Evolutionary conservation across 495 filamentous ascomycete species (phyloP).

Genomic region (Pseudoneurospora amorphoporcata): DNA sequence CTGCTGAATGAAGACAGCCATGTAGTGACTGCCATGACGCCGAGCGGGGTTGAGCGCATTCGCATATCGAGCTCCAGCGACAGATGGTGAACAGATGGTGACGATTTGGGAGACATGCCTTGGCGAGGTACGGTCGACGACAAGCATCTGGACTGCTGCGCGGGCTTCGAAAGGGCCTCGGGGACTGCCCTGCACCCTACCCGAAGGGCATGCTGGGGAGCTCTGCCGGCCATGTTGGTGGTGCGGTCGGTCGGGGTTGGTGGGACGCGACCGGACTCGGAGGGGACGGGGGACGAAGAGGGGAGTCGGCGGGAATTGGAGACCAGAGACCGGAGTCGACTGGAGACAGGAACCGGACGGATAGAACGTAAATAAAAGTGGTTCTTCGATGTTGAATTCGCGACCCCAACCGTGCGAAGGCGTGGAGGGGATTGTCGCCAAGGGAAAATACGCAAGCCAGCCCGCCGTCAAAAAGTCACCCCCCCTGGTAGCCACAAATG

Average conservation of each 20-base stretch:
- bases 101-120: slow-evolving; percentile 6
- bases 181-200: slow-evolving; percentile 7
- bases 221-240: slow-evolving; percentile 14
- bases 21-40: not conserved
- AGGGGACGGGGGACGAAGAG: not conserved
- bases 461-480: not conserved
- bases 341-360: not conserved
- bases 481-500: not conserved
- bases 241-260: not conserved
- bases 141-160: slow-evolving; percentile 10
- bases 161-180: slow-evolving; percentile 2
- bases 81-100: not conserved
- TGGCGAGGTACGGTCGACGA: slow-evolving; percentile 11
- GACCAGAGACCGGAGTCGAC: not conserved
- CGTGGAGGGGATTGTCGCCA: not conserved
- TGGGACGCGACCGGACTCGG: not conserved
- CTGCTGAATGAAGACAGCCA: not conserved
- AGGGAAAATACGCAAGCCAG: not conserved
- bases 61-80: not conserved
- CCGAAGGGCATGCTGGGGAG: slow-evolving; percentile 10
- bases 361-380: slow-evolving; percentile 4
- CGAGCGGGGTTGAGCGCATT: not conserved
- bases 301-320: not conserved
- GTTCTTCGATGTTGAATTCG: not conserved
- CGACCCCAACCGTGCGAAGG: not conserved